Base-by-base conservation (phyloP, 108 stramenopile genomes). In the Cyclotella kingstonii region DNA sequence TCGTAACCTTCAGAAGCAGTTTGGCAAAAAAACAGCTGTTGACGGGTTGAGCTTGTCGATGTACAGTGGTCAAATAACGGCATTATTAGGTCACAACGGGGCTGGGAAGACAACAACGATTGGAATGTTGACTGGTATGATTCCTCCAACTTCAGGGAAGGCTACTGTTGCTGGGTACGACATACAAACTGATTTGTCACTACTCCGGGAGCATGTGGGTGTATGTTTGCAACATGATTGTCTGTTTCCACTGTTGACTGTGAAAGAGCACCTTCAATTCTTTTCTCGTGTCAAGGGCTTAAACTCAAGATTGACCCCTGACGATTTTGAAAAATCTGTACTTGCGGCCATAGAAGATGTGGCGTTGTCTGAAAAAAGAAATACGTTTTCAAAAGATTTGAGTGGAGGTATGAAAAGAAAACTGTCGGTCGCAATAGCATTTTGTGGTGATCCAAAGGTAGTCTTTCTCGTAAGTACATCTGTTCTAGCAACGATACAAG, bases 161-260 rank as follows among this genome's bases (percentile, higher is more conserved):
- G 95, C 92, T 18, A 63, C 60, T 8, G 76, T 98, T 42, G 76
- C 63, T 25, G 96, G 96, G 7, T 83, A 82, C 43, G 87, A 94
- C 51, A 79, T 87, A n/a, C 56, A 73, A 8, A 78, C 81, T 25
- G 59, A 91, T 15, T 78, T 94, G 83, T 38, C 58, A 21, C 46
- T 50, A 17, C 67, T 94, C 25, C 83, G 93, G 18, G 38, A 82
- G 51, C 77, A 85, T 29, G 64, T 93, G n/a, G 96, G 96, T 59
- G 88, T 97, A 33, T 97, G 96, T 55, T 76, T 95, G 28, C 96
- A 97, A 62, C 93, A 94, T 65, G 93, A 97, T 68, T 87, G 90
- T 54, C 78, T 97, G 10, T 93, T 89, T 60, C 91, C 89, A 5
- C 40, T 68, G 21, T 77, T 97, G 33, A 95, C 96, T 9, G 95